Evolutionary conservation across 805 yeast species (phyloP).

Genomic region (Pichia nakasei): DNA sequence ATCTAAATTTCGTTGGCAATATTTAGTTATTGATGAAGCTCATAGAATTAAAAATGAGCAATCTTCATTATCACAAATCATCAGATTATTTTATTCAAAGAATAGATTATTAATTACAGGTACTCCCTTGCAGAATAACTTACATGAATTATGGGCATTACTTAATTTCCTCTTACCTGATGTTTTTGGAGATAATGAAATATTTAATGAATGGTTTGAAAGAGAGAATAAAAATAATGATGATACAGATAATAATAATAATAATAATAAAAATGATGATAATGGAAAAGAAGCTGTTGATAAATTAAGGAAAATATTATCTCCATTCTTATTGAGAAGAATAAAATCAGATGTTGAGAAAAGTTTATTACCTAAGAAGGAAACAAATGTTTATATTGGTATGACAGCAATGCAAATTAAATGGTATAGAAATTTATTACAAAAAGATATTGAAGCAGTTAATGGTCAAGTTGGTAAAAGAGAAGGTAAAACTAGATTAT

Average conservation of each 20-base stretch:
- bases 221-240: constrained; percentile 55
- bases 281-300: constrained; percentile 85
- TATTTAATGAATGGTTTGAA: constrained; percentile 91
- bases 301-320: constrained; percentile 78
- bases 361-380: constrained; percentile 83
- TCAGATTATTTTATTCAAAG: constrained; percentile 76
- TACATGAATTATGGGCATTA: constrained; percentile 95
- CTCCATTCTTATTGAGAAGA: constrained; percentile 83
- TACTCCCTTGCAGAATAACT: constrained; percentile 89
- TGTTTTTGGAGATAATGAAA: constrained; percentile 84
- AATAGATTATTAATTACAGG: constrained; percentile 88
- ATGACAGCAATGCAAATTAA: constrained; percentile 92
- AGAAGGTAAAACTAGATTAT: constrained; percentile 82
- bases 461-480: constrained; percentile 93
- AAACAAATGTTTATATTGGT: constrained; percentile 81
- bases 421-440: constrained; percentile 85
- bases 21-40: constrained; percentile 90
- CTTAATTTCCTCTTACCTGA: constrained; percentile 87
- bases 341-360: constrained; percentile 91
- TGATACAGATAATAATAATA: constrained; percentile 65
- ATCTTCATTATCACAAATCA: constrained; percentile 84
- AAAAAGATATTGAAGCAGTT: constrained; percentile 92
- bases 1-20: constrained; percentile 86
- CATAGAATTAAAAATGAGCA: constrained; percentile 95
- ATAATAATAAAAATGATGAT: constrained; percentile 28